Evolutionary conservation across 768 basidiomycete species (phyloP).

Genomic region (Albatrellus ellisii): DNA sequence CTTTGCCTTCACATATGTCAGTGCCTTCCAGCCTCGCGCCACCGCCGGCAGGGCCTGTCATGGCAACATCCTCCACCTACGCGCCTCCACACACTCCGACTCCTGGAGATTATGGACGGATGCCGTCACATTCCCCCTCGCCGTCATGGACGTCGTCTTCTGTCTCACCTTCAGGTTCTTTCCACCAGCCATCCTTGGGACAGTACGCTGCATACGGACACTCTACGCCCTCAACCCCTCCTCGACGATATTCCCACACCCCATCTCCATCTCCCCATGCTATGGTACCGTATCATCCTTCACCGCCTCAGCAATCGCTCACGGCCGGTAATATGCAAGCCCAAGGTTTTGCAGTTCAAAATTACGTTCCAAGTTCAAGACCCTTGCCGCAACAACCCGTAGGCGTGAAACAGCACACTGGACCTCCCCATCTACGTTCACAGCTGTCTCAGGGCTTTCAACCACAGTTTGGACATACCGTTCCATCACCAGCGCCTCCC

Average conservation of each 20-base stretch:
- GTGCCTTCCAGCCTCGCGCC: constrained; percentile 1
- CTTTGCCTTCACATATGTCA: constrained; percentile 4
- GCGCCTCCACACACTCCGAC: constrained; percentile 14
- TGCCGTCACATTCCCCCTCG: constrained; percentile 12
- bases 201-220: constrained; percentile 9
- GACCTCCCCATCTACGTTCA: background rate
- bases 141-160: constrained; percentile 2
- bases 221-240: constrained; percentile 12
- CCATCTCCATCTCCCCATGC: constrained; percentile 18
- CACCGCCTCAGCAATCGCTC: constrained; percentile 14
- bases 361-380: constrained; percentile 11
- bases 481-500: background rate
- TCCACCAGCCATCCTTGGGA: background rate
- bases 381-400: constrained; percentile 13
- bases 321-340: no score
- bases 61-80: background rate
- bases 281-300: constrained; percentile 27
- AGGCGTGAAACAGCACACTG: constrained; percentile 1
- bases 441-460: background rate
- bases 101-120: constrained; percentile 15
- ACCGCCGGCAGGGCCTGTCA: background rate
- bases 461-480: background rate
- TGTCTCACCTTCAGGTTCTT: constrained; percentile 3
- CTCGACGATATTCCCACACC: constrained; percentile 13
- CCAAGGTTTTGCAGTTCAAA: no score